phyloP scores from a whole-genome alignment of 228 moss, liverwort and hornwort species.

The Sphagnum fallax region DNA sequence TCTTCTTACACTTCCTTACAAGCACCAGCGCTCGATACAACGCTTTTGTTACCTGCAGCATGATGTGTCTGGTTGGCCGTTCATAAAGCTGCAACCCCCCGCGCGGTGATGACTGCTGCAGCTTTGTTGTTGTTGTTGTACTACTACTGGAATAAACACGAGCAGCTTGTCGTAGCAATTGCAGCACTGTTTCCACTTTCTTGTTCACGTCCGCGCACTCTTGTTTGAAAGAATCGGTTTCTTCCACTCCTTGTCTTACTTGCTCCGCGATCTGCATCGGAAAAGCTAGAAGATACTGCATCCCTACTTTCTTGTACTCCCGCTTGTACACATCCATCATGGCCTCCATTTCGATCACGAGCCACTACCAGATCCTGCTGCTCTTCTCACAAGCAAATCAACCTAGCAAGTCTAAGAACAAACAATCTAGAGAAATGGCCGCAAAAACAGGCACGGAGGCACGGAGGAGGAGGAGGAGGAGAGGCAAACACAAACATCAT shows the following conservation, averaged over 20 bases:
- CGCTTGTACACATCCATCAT: neutral
- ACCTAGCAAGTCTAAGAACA: too few species aligned
- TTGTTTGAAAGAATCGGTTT: constrained; percentile 49
- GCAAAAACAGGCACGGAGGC: too few species aligned
- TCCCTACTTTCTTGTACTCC: constrained; percentile 16
- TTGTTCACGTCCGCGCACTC: constrained; percentile 43
- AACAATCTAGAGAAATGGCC: too few species aligned
- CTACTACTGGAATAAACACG: constrained; percentile 20
- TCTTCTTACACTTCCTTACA: constrained; percentile 49
- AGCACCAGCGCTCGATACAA: constrained; percentile 37
- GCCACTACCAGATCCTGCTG: too few species aligned
- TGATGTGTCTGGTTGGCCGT: constrained; percentile 45
- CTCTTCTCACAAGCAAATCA: too few species aligned
- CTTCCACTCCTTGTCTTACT: constrained; percentile 22
- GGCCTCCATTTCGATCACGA: neutral
- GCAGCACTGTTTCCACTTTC: constrained; percentile 27
- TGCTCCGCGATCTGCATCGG: constrained; percentile 32
- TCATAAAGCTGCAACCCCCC: constrained; percentile 22
- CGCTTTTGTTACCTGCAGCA: constrained; percentile 43
- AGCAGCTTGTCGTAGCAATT: constrained; percentile 21
- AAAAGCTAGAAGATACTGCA: constrained; percentile 35
- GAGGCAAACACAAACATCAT: too few species aligned
- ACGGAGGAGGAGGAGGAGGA: too few species aligned
- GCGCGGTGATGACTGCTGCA: too few species aligned
- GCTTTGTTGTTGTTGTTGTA: neutral